Conservation (phyloP, 164 flowering plant species). For the Liquidambar formosana region DNA sequence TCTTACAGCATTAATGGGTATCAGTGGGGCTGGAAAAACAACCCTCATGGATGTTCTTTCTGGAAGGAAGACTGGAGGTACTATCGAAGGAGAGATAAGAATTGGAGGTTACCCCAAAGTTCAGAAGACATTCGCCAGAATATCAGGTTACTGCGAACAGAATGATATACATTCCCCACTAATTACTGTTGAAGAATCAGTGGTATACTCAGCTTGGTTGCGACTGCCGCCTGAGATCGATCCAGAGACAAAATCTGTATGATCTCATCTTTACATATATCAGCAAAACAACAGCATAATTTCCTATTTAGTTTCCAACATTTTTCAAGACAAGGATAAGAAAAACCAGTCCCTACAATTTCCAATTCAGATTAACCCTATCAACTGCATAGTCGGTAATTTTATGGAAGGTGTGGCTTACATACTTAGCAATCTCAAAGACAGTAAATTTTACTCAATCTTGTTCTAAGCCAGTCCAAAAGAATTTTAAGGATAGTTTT, state of each 20-base stretch:
- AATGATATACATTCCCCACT: conserved; percentile 57
- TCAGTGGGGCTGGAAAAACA: conserved; percentile 69
- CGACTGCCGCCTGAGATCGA: conserved; percentile 30
- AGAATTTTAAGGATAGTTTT: too few species aligned
- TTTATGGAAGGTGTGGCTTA: too few species aligned
- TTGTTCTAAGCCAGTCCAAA: too few species aligned
- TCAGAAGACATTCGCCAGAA: conserved; percentile 56
- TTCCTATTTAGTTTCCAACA: neutral
- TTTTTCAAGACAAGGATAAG: too few species aligned
- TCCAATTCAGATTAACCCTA: too few species aligned
- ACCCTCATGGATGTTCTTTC: conserved; percentile 61
- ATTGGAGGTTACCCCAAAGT: conserved; percentile 56
- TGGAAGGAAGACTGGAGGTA: conserved; percentile 52
- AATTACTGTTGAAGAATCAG: conserved; percentile 54
- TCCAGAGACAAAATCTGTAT: conserved; percentile 27
- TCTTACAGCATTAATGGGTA: conserved; percentile 67
- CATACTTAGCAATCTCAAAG: too few species aligned
- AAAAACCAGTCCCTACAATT: too few species aligned
- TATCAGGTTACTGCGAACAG: conserved; percentile 62
- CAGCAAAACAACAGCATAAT: neutral
- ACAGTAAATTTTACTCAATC: too few species aligned
- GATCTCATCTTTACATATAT: neutral
- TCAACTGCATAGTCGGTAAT: too few species aligned
- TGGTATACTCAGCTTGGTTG: conserved; percentile 51
- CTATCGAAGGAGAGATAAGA: conserved; percentile 43